phyloP scores from a whole-genome alignment of 257 asterid species.

The Penstemon barbatus region DNA sequence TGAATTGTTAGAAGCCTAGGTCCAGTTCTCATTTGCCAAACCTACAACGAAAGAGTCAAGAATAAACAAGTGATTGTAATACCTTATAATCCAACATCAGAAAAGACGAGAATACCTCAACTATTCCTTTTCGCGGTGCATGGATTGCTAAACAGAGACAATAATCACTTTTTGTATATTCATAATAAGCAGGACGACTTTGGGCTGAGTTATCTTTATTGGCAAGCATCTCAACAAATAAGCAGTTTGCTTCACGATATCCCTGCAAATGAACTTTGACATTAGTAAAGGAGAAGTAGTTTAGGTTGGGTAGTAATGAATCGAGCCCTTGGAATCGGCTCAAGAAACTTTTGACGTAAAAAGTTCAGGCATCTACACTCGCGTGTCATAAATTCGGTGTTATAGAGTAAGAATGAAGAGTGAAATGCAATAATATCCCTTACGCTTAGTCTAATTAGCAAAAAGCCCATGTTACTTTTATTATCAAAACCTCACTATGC shows the following conservation, averaged over 20 bases:
- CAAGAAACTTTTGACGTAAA: too few species aligned
- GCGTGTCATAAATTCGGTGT: too few species aligned
- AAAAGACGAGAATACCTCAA: conserved; percentile 60
- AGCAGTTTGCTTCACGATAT: conserved; percentile 96
- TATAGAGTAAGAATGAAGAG: too few species aligned
- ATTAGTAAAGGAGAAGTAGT: neutral
- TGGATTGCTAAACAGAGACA: conserved; percentile 93
- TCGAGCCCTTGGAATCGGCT: conserved; percentile 8
- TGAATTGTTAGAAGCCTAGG: conserved; percentile 84
- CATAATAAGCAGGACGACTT: conserved; percentile 35
- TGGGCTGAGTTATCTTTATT: conserved; percentile 47
- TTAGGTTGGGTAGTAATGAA: neutral
- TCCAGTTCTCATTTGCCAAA: conserved; percentile 99
- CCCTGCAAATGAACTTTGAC: conserved; percentile 55
- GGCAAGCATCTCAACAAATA: conserved; percentile 91
- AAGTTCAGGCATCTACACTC: too few species aligned
- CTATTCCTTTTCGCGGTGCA: conserved; percentile 94
- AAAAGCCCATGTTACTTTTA: too few species aligned
- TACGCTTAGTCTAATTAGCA: too few species aligned
- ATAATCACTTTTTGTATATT: conserved; percentile 69
- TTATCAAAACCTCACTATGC: too few species aligned
- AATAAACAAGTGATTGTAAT: too few species aligned
- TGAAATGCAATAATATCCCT: too few species aligned
- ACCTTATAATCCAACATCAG: too few species aligned
- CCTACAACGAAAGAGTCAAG: conserved; percentile 41